Base-by-base conservation (phyloP, 2,329 filamentous ascomycete genomes). In the Achaetomium macrosporum region DNA sequence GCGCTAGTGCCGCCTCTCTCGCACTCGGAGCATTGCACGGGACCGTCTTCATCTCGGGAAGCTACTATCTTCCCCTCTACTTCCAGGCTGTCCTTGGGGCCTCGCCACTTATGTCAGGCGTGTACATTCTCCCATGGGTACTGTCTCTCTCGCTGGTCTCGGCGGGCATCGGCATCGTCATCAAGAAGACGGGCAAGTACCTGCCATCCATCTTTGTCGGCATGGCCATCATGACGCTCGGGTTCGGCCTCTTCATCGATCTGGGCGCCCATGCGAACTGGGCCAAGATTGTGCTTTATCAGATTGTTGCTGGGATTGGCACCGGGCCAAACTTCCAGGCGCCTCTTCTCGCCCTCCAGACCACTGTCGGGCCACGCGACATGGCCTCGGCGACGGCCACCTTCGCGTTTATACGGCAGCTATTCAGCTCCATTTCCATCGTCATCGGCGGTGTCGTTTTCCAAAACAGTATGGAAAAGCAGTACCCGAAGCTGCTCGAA, bases 51-150 rank as follows among this genome's bases (percentile, higher is more conserved):
- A 84, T 87, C 39, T 80, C 77, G 0, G 75, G 75, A 1, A 79
- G 82, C 46, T 90, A 88, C 67, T 90, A 87, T 61, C 72, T 90
- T 25, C 87, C 87, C 0, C 73, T 90, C 0, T 90, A 85, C 68
- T 84, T 88, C 50, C 87, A 91, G 64, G 77, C 82, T 2, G 85
- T 84, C 0, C 76, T 84, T 2, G 76, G 76, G 47, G 80, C 79
- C 1, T 75, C 76, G 0, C 82, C 84, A 0, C 69, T 87, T 33
- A 71, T 73, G n/a, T 87, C 82, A 0, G 78, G 78, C 4, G 64
- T 85, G 0, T 76, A 85, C 12, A 73, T 87, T 2, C 71, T 89
- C 0, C 84, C 86, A 0, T 77, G 84, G 39, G 81, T 79, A 19
- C 61, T 78, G 13, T 67, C 71, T n/a, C 68, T 76, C 15, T 73